Evolutionary conservation across 2,329 filamentous ascomycete species (phyloP), one percentile per base, ranked within the genome.

Genomic region (Aspergillus tamarii): DNA sequence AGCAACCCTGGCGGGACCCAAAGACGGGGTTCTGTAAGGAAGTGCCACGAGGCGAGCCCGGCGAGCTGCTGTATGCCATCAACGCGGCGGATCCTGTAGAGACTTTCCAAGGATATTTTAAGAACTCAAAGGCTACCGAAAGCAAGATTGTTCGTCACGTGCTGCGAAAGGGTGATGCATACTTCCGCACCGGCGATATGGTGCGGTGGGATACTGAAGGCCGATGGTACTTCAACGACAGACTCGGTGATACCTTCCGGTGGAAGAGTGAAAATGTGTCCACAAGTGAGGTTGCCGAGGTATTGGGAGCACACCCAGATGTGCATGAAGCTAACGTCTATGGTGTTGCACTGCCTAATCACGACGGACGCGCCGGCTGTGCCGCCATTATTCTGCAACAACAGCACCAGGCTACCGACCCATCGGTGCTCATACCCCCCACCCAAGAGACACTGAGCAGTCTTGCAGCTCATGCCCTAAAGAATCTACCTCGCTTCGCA

Each of bases 271-370:
- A 94, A 77, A 94, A 94, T 70, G 91, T 94, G 1, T 92, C 90
- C 3, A 94, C 91, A 0, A 88, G 86, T 57, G 93, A 97, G 76
- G 93, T 96, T 21, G 86, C 89, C n/a, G 87, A 93, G 73, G 87
- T 87, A 0, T 78, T 97, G 0, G 89, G 91, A 16, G 78, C 82
- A 0, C 90, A 93, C 73, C 82, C 88, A 0, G 81, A 82, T 1
- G 83, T 96, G 16, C 81, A 85, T 36, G 93, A 96, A 79, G 90
- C 91, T 36, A 96, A 96, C 70, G 93, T 96, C 32, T 96, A 96
- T 72, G 93, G 93, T 43, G 91, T 96, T 2, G 77, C 87, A 48
- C 78, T 96, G 9, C 93, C 93, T 0, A 84, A 91, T 67, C 92
- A 96, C 73, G 93, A 96, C 72, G 93, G 93, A 21, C 85, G 92